Evolutionary conservation across 768 basidiomycete species (phyloP).

Genomic region (Lentinus tigrinus): DNA sequence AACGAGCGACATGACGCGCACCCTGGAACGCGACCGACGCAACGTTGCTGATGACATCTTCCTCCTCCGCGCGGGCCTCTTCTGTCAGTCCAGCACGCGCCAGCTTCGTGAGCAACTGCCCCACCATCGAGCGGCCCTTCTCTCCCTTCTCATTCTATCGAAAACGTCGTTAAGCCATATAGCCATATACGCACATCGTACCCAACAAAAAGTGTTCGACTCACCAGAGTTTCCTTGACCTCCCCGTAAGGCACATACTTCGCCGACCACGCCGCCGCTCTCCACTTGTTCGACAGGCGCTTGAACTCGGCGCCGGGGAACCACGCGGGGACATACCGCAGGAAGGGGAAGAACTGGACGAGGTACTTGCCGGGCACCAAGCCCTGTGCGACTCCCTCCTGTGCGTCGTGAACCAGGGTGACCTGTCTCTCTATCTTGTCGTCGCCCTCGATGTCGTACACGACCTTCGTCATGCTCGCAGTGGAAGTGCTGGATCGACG

Average conservation of each 20-base stretch:
- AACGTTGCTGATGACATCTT: constrained; percentile 20
- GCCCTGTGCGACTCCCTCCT: not conserved
- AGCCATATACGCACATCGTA: too few relatives aligned
- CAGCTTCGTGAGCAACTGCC: not conserved
- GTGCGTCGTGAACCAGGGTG: constrained; percentile 5
- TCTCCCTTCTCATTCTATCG: not conserved
- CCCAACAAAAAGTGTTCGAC: too few relatives aligned
- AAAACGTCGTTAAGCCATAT: not conserved
- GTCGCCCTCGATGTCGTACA: constrained; percentile 4
- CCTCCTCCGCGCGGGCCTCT: not conserved
- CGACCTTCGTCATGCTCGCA: constrained; percentile 11
- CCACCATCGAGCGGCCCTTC: not conserved
- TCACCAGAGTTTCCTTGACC: not conserved
- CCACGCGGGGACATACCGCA: constrained; percentile 13
- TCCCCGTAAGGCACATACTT: not conserved
- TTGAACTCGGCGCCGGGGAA: constrained; percentile 4
- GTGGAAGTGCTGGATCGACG: constrained; percentile 4
- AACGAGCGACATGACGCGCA: not conserved
- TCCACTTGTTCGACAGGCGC: not conserved
- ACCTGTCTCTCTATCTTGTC: not conserved
- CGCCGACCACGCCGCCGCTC: not conserved
- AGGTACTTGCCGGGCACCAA: constrained; percentile 23
- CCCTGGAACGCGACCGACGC: constrained; percentile 18
- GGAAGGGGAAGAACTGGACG: constrained; percentile 25
- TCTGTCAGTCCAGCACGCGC: not conserved